Conservation (phyloP, 1,284 basidiomycete species). For the Apiotrichum domesticum region DNA sequence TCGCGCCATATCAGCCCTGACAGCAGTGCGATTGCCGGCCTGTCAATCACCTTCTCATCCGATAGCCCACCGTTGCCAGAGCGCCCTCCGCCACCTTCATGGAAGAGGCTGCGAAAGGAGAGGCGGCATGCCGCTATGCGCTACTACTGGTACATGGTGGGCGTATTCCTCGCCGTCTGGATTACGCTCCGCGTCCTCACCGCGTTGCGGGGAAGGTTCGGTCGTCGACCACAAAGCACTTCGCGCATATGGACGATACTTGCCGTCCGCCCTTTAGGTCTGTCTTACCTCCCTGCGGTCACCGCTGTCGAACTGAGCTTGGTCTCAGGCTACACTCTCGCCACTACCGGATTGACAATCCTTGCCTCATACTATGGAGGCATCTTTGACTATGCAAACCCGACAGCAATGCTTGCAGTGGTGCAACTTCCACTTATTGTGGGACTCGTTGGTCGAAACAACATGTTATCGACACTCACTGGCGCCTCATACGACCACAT, state of each 20-base stretch:
- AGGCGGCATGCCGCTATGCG: slow-evolving; percentile 1
- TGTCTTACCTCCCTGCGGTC: neutral
- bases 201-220: slow-evolving; percentile 9
- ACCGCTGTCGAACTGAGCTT: slow-evolving; percentile 10
- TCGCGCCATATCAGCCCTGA: no score
- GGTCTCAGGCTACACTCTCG: slow-evolving; percentile 9
- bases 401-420: slow-evolving; percentile 20
- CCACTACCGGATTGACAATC: slow-evolving; percentile 6
- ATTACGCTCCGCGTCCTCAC: slow-evolving; percentile 1
- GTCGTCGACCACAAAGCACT: slow-evolving; percentile 3
- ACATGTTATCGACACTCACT: slow-evolving; percentile 57
- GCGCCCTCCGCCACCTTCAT: neutral
- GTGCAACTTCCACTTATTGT: slow-evolving; percentile 59
- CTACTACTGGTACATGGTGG: slow-evolving; percentile 9
- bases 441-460: slow-evolving; percentile 61
- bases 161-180: slow-evolving; percentile 1
- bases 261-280: no score
- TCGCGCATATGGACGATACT: neutral
- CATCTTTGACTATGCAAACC: slow-evolving; percentile 14
- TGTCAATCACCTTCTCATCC: no score
- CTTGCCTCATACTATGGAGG: slow-evolving; percentile 8
- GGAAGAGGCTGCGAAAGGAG: neutral
- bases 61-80: no score
- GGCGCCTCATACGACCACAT: slow-evolving; percentile 58
- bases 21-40: no score